Percentiles rank a stretch among this genome's conserved stretches.
Conservation (phyloP, 176 grass and related monocot genomes). For the Rhynchospora tenuis region DNA sequence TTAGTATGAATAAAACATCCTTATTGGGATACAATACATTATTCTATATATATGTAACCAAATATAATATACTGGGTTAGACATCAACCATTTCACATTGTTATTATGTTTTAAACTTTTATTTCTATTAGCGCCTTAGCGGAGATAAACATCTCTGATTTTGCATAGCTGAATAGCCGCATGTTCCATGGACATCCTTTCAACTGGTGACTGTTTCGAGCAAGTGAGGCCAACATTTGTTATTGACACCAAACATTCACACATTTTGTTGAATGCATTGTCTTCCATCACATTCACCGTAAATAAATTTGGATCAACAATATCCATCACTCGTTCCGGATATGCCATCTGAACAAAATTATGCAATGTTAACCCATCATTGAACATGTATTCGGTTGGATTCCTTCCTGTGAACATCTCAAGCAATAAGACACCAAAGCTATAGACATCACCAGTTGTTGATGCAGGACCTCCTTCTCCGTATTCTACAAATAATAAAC, state of each 20-base stretch:
- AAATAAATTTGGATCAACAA: not conserved
- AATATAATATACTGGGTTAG: not conserved
- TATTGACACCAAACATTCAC: not conserved
- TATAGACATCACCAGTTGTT: slow-evolving; percentile 5
- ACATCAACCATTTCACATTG: not conserved
- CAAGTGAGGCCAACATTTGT: not conserved
- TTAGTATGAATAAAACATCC: not conserved
- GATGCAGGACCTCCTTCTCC: not conserved
- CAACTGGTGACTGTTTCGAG: not conserved
- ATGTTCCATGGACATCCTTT: not conserved
- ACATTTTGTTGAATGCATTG: not conserved
- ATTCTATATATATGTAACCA: not conserved
- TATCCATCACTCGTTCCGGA: not conserved
- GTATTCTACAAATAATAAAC: not conserved
- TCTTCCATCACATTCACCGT: not conserved
- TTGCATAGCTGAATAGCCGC: not conserved
- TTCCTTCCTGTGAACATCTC: not conserved
- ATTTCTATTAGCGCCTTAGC: not conserved
- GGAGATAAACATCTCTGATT: not conserved
- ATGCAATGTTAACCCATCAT: not conserved
- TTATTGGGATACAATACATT: not conserved
- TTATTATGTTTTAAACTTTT: not conserved
- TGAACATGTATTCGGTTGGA: not conserved
- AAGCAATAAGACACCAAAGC: not conserved
- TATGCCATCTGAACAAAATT: not conserved